Conservation (phyloP, 2,329 filamentous ascomycete species). For the Elsinoe ampelina region DNA sequence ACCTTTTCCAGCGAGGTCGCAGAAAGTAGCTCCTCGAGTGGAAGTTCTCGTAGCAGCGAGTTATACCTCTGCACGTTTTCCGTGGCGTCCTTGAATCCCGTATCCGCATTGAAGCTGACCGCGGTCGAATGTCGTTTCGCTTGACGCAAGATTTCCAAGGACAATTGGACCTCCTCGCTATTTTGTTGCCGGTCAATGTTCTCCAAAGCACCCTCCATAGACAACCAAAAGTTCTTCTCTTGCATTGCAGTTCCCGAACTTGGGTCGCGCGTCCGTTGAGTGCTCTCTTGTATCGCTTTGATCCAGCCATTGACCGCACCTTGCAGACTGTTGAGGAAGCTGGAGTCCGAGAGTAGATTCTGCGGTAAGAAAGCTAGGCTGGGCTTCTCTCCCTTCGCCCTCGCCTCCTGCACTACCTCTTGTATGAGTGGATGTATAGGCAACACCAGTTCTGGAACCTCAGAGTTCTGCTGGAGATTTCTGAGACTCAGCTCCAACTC, state of each 20-base stretch:
- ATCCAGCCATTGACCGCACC: constrained; percentile 96
- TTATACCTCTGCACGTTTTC: constrained; percentile 98
- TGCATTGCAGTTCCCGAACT: constrained; percentile 74
- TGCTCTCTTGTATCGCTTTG: constrained; percentile 94
- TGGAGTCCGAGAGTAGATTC: constrained; percentile 73
- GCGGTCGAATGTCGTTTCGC: constrained; percentile 97
- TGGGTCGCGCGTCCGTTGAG: constrained; percentile 83
- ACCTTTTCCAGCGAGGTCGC: constrained; percentile 83
- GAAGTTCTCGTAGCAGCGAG: constrained; percentile 96
- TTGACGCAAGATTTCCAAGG: constrained; percentile 88
- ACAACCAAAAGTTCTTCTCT: constrained; percentile 98
- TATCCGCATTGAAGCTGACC: constrained; percentile 93
- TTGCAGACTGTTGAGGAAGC: constrained; percentile 87
- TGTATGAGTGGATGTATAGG: constrained; percentile 85
- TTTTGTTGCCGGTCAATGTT: constrained; percentile 81
- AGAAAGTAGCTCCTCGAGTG: constrained; percentile 85
- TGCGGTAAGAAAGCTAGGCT: constrained; percentile 69
- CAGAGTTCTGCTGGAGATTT: constrained; percentile 93
- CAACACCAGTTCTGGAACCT: constrained; percentile 86
- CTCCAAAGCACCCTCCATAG: constrained; percentile 89
- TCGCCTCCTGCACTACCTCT: constrained; percentile 68
- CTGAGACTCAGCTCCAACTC: constrained; percentile 84
- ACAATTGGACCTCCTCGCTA: constrained; percentile 81
- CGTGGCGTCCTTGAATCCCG: constrained; percentile 88
- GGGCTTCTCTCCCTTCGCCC: constrained; percentile 54